phyloP scores from a whole-genome alignment of 257 asterid species.

The Solanum neorickii region DNA sequence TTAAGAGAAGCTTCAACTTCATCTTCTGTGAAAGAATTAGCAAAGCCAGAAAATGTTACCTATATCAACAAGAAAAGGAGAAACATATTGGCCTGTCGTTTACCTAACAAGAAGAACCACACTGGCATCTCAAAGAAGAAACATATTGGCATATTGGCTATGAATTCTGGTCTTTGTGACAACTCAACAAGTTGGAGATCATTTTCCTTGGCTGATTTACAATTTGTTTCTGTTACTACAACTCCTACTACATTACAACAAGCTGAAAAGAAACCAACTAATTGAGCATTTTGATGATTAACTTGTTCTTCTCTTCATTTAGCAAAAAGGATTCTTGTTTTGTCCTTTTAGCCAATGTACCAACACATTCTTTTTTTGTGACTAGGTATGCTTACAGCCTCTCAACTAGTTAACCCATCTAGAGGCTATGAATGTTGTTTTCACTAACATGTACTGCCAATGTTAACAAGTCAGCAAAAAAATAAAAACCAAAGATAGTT shows the following conservation, averaged over 20 bases:
- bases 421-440: background rate
- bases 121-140: slow-evolving; percentile 18
- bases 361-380: background rate
- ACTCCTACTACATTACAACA: background rate
- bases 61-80: slow-evolving; percentile 42
- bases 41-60: slow-evolving; percentile 47
- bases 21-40: slow-evolving; percentile 32
- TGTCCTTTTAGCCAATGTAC: background rate
- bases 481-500: background rate
- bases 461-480: background rate
- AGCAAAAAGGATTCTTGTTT: background rate
- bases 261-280: slow-evolving; percentile 1
- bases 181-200: slow-evolving; percentile 36
- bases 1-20: slow-evolving; percentile 40
- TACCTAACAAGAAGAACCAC: slow-evolving; percentile 20
- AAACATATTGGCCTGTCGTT: slow-evolving; percentile 36
- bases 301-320: background rate
- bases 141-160: background rate
- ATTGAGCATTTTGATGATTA: background rate
- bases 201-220: slow-evolving; percentile 58
- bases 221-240: slow-evolving; percentile 3
- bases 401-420: background rate
- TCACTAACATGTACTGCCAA: background rate
- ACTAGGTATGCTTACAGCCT: background rate
- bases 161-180: background rate